Base-by-base conservation (phyloP, 129 eudicot species). In the Artemisia annua region DNA sequence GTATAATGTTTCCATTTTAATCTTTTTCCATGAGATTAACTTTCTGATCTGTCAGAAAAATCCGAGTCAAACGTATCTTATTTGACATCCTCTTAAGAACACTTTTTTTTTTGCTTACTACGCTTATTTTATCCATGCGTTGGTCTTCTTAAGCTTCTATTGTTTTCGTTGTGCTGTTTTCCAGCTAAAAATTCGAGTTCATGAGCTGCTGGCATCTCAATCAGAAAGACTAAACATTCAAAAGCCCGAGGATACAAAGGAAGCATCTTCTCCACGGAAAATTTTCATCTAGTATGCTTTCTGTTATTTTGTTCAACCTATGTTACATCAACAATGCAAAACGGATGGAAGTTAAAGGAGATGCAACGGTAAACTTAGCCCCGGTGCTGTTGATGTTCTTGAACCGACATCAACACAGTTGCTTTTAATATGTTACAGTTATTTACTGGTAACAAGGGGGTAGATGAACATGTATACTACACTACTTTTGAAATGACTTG, bases 151-250 rank as follows among this genome's bases (percentile, higher is more conserved):
- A 59, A 11, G 18, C 22, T 17, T 65, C 43, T 68, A 35, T 7
- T 64, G 5, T 13, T 18, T 18, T 48, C n/a, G 51, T 15, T 32
- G 43, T 56, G 44, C 11, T 65, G 32, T 55, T 61, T 59, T 70
- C 62, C 85, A 92, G 98, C 79, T 92, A 79, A 92, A 85, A 81
- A 70, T 58, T 10, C 87, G 78, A 69, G 98, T 92, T 72, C 91
- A 92, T 52, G 89, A 87, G 66, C 76, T 92, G 63, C 73, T 92
- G 75, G 72, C 83, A 46, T 83, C 91, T 68, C 98, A 89, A 69
- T 83, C 87, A 26, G 52, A 66, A 51, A 83, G 84, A 75, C 78
- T 89, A 44, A 63, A 11, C 75, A 61, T 55, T 20, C 67, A 85
- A 52, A 79, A 79, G 67, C 50, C 81, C 0, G 79, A 78, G 52